Evolutionary conservation across 1,139 yeast species (phyloP), one percentile per base, ranked within the genome.

Genomic region (Spencermartinsiella ligniputridi): DNA sequence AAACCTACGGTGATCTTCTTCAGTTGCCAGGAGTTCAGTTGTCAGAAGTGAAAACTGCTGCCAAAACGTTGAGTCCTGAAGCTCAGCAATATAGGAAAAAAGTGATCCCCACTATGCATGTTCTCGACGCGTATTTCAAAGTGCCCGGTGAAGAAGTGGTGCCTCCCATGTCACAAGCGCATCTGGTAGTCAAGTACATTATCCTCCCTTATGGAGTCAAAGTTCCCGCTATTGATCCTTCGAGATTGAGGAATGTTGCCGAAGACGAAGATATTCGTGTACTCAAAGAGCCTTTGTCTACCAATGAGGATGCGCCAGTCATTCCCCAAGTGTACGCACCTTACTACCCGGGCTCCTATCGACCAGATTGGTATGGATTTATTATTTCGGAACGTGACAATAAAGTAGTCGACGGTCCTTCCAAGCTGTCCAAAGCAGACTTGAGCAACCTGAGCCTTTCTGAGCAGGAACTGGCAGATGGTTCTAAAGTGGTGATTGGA

Each of bases 131-230:
- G 38, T 79, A 76, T 47, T 88, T 90, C 66, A 76, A 78, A 52
- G 96, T 90, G 36, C 95, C 96, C 2, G 98, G 97, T 32, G 97
- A 90, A 68, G 65, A 69, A 21, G 70, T 72, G 29, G 84, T 92
- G 11, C 78, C 95, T 2, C 95, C 97, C 29, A 64, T 69, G 39
- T 78, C 97, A 1, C 78, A 76, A 48, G 80, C 88, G 9, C 90
- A 87, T 62, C 69, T 94, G 50, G 79, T 81, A 22, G 56, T 94
- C 35, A 88, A 88, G 63, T 83, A 86, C 50, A 67, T 87, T 39
- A 79, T 87, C 34, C 81, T 83, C 57, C 85, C 95, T 2, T 79
- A 83, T 2, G 77, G 76, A 11, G 63, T 67, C 6, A 72, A 69
- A 29, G 63, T 65, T 11, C 67, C 73, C 1, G 48, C 64, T 18